Percentiles rank a stretch among this genome's conserved stretches.
phyloP scores from a whole-genome alignment of 805 yeast species.

The Metschnikowia cerradonensis region DNA sequence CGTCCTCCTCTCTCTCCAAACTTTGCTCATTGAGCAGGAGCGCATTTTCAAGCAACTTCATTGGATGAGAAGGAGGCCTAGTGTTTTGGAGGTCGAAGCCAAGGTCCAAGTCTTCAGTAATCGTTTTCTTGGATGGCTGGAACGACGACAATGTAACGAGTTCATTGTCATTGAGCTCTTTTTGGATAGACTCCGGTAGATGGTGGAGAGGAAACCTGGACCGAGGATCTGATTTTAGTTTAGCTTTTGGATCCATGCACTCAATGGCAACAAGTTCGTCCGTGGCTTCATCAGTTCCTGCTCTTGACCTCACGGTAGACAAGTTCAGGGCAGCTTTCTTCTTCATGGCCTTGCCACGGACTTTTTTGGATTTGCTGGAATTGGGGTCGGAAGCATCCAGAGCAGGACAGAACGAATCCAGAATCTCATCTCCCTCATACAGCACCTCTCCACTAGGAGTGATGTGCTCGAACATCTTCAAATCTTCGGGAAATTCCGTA shows the following conservation, averaged over 20 bases:
- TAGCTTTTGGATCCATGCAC: conserved; percentile 4
- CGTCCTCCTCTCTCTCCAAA: conserved; percentile 8
- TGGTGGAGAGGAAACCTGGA: conserved; percentile 17
- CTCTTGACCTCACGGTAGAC: conserved; percentile 5
- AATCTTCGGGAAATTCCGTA: conserved; percentile 52
- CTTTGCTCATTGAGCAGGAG: conserved; percentile 8
- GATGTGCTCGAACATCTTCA: conserved; percentile 33
- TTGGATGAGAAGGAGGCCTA: conserved; percentile 12
- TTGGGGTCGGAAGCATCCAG: conserved; percentile 5
- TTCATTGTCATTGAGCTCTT: conserved; percentile 12
- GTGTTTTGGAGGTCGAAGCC: conserved; percentile 16
- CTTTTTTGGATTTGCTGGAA: conserved; percentile 10
- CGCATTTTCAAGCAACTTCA: conserved; percentile 15
- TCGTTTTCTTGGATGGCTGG: conserved; percentile 19
- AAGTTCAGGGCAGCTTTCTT: conserved; percentile 12
- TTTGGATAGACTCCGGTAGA: conserved; percentile 14
- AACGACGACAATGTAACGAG: conserved; percentile 10
- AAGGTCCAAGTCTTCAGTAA: conserved; percentile 16
- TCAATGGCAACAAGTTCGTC: conserved; percentile 4
- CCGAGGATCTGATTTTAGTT: conserved; percentile 11
- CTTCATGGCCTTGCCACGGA: conserved; percentile 12
- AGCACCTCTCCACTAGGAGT: conserved; percentile 17
- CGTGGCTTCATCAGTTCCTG: not conserved
- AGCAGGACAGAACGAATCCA: conserved; percentile 8
- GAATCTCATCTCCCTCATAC: conserved; percentile 16